Conservation (phyloP, 768 basidiomycete species). For the Naganishia antarctica region DNA sequence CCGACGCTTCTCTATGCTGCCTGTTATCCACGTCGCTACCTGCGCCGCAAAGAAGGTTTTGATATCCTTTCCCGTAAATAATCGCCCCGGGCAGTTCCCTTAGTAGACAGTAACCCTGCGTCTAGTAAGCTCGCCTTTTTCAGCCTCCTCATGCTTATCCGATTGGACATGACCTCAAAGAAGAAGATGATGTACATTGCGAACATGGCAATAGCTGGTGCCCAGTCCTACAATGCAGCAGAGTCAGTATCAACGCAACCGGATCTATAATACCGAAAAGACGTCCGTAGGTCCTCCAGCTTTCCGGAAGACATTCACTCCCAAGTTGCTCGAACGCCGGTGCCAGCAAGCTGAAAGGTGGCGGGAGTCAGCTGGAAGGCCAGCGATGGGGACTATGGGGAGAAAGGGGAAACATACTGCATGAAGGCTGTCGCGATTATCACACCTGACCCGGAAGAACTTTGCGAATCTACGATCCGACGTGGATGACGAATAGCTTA, state of each 20-base stretch:
- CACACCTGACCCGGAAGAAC: conserved; percentile 33
- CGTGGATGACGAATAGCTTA: neutral
- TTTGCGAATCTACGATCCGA: conserved; percentile 53
- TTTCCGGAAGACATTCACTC: conserved; percentile 38
- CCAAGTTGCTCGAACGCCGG: conserved; percentile 31
- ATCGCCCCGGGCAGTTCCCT: neutral
- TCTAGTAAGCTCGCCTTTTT: conserved; percentile 34
- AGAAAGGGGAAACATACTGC: conserved; percentile 25
- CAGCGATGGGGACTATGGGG: neutral
- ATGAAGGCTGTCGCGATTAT: conserved; percentile 39
- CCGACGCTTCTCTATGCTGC: no score
- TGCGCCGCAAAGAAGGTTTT: no score
- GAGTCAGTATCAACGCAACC: conserved; percentile 3
- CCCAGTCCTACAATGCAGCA: conserved; percentile 1
- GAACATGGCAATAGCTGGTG: conserved; percentile 37
- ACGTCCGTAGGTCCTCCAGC: conserved; percentile 43
- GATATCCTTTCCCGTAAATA: no score
- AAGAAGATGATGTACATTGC: conserved; percentile 39
- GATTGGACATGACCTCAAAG: conserved; percentile 35
- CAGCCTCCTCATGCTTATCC: conserved; percentile 33
- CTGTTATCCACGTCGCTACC: no score
- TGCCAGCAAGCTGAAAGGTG: conserved; percentile 58
- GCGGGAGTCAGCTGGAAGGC: neutral
- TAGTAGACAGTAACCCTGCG: neutral
- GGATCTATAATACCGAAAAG: conserved; percentile 20